phyloP scores from a whole-genome alignment of 768 basidiomycete genomes.

The Boletus rubropictus region DNA sequence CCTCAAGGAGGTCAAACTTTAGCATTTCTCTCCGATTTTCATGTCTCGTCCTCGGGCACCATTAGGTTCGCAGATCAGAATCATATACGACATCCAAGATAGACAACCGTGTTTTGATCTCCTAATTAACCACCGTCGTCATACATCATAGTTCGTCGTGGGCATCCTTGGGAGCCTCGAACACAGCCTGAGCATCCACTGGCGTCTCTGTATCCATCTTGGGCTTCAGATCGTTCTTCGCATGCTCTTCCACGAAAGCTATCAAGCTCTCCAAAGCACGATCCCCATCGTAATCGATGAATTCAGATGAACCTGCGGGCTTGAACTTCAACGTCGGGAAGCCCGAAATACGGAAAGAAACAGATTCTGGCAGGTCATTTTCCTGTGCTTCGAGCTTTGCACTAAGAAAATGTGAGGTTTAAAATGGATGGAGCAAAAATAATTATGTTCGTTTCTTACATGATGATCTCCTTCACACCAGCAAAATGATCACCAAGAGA shows the following conservation, averaged over 20 bases:
- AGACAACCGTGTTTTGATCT: conserved; percentile 18
- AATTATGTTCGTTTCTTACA: conserved; percentile 46
- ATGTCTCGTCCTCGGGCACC: background rate
- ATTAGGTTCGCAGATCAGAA: conserved; percentile 11
- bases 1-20: conserved; percentile 74
- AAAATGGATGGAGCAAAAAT: background rate
- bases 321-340: conserved; percentile 99
- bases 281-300: conserved; percentile 92
- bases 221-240: conserved; percentile 64
- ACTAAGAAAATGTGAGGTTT: conserved; percentile 34
- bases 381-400: conserved; percentile 96
- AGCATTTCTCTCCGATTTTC: conserved; percentile 7
- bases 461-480: conserved; percentile 61
- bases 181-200: conserved; percentile 19
- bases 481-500: conserved; percentile 81
- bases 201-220: conserved; percentile 20
- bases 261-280: conserved; percentile 81
- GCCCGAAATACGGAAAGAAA: conserved; percentile 79
- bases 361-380: conserved; percentile 89
- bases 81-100: conserved; percentile 17
- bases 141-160: conserved; percentile 29
- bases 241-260: conserved; percentile 76
- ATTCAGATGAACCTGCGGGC: conserved; percentile 77
- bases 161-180: conserved; percentile 22
- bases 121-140: conserved; percentile 10